Evolutionary conservation across 1,284 basidiomycete species (phyloP).

Genomic region (Fomitopsis pinicola): DNA sequence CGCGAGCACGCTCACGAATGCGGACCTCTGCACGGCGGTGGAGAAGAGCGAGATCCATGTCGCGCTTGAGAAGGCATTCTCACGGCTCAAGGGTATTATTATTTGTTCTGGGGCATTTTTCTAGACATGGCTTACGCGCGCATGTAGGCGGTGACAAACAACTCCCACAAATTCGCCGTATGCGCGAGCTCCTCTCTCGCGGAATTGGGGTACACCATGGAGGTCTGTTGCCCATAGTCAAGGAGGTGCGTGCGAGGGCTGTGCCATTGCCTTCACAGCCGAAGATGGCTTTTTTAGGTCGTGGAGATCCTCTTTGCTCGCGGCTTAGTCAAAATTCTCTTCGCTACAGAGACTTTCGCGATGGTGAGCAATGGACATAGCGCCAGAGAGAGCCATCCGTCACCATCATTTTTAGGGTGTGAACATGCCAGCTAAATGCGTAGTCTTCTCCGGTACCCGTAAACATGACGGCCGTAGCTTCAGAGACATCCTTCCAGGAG

Average conservation of each 20-base stretch:
- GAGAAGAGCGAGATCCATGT: slow-evolving; percentile 99
- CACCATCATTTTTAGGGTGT: slow-evolving; percentile 67
- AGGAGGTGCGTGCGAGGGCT: slow-evolving; percentile 61
- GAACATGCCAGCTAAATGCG: slow-evolving; percentile 98
- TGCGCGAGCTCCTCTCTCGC: slow-evolving; percentile 86
- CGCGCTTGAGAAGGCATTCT: slow-evolving; percentile 88
- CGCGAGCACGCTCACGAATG: slow-evolving; percentile 84
- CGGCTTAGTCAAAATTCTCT: slow-evolving; percentile 94
- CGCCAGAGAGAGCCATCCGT: neutral
- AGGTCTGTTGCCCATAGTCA: slow-evolving; percentile 93
- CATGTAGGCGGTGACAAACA: slow-evolving; percentile 80
- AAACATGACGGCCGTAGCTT: slow-evolving; percentile 97
- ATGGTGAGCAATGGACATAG: slow-evolving; percentile 65
- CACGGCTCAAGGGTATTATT: slow-evolving; percentile 82
- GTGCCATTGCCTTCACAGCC: neutral
- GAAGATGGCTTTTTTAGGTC: slow-evolving; percentile 44
- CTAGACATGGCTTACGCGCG: neutral
- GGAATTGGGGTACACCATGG: slow-evolving; percentile 99
- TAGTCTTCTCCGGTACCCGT: slow-evolving; percentile 93
- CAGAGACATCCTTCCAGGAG: slow-evolving; percentile 84
- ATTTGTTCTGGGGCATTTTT: neutral
- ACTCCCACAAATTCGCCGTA: slow-evolving; percentile 92
- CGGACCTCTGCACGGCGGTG: slow-evolving; percentile 80
- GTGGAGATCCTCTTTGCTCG: slow-evolving; percentile 96
- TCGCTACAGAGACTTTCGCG: slow-evolving; percentile 99